phyloP scores from a whole-genome alignment of 2,329 filamentous ascomycete species.

The Aspergillus aculeatus region DNA sequence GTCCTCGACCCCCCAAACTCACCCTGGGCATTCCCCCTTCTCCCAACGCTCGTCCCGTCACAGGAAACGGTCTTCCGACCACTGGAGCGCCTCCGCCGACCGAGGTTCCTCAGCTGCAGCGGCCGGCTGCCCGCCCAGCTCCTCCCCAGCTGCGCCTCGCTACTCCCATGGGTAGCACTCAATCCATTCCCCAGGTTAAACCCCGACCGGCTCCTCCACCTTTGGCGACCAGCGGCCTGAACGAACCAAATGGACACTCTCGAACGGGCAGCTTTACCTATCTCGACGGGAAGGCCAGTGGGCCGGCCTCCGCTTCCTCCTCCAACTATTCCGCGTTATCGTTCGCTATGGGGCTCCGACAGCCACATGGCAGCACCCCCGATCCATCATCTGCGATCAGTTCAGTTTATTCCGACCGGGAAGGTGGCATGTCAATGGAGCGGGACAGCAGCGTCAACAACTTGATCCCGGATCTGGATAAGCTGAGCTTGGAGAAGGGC shows the following conservation, averaged over 20 bases:
- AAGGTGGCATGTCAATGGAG: conserved; percentile 75
- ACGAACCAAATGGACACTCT: conserved; percentile 77
- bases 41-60: conserved; percentile 73
- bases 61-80: conserved; percentile 45
- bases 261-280: conserved; percentile 80
- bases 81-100: conserved; percentile 25
- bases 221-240: conserved; percentile 68
- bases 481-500: conserved; percentile 77
- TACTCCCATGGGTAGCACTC: conserved; percentile 78
- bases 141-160: conserved; percentile 80
- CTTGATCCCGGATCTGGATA: conserved; percentile 73
- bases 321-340: conserved; percentile 81
- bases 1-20: conserved; percentile 69
- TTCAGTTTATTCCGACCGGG: conserved; percentile 77
- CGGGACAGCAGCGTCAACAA: conserved; percentile 77
- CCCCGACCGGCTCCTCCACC: conserved; percentile 57
- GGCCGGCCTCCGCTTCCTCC: conserved; percentile 80
- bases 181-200: conserved; percentile 66
- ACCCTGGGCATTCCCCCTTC: conserved; percentile 89
- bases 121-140: conserved; percentile 53
- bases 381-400: conserved; percentile 88
- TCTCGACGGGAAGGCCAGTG: conserved; percentile 72
- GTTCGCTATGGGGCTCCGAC: conserved; percentile 69
- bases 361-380: conserved; percentile 64
- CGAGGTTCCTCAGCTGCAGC: conserved; percentile 34